Conservation (phyloP, 345 rosid species). For the Hevea brasiliensis region DNA sequence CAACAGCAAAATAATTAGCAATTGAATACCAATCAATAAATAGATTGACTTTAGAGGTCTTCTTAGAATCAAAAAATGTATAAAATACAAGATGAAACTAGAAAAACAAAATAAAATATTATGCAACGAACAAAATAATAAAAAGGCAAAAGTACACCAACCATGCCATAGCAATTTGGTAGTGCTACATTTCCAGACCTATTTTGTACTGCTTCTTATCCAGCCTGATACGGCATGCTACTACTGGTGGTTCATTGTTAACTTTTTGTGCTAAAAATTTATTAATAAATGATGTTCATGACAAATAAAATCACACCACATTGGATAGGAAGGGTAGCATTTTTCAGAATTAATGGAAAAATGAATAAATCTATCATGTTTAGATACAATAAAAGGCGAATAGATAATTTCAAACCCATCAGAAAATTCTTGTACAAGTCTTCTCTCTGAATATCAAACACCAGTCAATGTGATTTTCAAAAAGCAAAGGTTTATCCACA, state of each 20-base stretch:
- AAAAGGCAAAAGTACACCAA: neutral
- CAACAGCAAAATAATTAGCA: too few species aligned
- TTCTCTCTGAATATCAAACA: too few species aligned
- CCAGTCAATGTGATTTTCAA: neutral
- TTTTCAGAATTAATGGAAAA: neutral
- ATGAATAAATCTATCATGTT: neutral
- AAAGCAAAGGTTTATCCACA: neutral
- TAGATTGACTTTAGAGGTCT: too few species aligned
- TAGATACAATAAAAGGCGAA: too few species aligned
- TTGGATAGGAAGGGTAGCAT: neutral
- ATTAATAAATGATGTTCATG: neutral
- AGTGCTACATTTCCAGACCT: neutral
- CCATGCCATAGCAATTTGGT: neutral
- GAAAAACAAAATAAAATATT: too few species aligned
- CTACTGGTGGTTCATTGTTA: too few species aligned
- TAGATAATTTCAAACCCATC: neutral
- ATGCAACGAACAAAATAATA: too few species aligned
- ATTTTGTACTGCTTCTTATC: too few species aligned
- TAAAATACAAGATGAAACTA: too few species aligned
- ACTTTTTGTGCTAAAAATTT: too few species aligned
- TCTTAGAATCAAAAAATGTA: too few species aligned
- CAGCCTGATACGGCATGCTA: neutral
- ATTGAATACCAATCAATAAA: too few species aligned
- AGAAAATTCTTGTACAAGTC: neutral
- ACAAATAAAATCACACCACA: neutral